Evolutionary conservation across 2,329 filamentous ascomycete genomes (phyloP).

Genomic region (Venturia effusa): DNA sequence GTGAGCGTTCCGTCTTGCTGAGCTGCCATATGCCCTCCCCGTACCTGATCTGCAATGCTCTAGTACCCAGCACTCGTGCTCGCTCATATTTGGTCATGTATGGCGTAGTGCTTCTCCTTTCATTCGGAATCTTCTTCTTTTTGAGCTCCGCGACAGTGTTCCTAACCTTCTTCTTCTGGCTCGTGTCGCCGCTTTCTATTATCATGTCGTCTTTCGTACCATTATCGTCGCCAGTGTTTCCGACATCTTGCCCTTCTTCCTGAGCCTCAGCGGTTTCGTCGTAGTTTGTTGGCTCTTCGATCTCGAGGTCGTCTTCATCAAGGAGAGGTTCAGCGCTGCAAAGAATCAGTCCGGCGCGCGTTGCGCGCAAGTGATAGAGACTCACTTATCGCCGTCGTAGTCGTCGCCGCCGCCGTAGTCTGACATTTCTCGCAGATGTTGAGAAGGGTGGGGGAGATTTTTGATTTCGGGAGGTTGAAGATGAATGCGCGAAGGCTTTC

Average conservation of each 20-base stretch:
- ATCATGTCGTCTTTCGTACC: conserved; percentile 2
- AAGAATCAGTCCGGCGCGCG: not conserved
- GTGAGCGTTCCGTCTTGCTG: conserved; percentile 3
- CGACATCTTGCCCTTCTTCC: conserved; percentile 18
- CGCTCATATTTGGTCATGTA: conserved; percentile 99
- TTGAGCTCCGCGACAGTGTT: conserved; percentile 48
- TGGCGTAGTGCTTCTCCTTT: conserved; percentile 82
- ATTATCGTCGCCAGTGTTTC: conserved; percentile 22
- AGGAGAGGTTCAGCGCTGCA: conserved; percentile 20
- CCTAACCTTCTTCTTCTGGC: conserved; percentile 25
- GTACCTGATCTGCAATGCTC: conserved; percentile 91
- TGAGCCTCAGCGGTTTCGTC: conserved; percentile 54
- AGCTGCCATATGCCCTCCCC: conserved; percentile 18
- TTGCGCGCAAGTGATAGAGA: not conserved
- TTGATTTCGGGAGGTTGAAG: not conserved
- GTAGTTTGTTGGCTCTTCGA: conserved; percentile 54
- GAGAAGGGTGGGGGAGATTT: not conserved
- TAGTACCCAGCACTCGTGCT: conserved; percentile 83
- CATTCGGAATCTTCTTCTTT: conserved; percentile 82
- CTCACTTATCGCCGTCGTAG: conserved; percentile 12
- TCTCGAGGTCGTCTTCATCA: conserved; percentile 46
- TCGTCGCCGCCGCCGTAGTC: conserved; percentile 16
- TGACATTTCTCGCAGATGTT: not conserved
- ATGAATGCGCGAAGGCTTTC: not conserved
- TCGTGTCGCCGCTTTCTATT: conserved; percentile 8